Conservation (phyloP, 2,329 filamentous ascomycete species). For the Thielaviopsis cerberus region DNA sequence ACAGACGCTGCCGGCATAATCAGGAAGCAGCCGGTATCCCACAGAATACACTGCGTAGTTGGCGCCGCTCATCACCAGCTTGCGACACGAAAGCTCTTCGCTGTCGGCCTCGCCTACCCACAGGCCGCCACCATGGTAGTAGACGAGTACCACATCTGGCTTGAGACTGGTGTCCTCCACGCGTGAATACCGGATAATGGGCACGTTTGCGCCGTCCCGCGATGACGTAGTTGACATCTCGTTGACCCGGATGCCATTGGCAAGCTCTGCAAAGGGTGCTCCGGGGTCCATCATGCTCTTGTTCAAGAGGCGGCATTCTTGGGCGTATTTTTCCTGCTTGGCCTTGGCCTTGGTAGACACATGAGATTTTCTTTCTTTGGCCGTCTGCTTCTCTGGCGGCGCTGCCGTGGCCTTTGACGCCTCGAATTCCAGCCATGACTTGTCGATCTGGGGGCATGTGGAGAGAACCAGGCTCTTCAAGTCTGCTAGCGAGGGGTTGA, state of each 20-base stretch:
- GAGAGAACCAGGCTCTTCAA: constrained; percentile 17
- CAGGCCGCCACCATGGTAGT: constrained; percentile 31
- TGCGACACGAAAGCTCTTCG: constrained; percentile 29
- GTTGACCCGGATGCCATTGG: constrained; percentile 17
- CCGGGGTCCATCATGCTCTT: constrained; percentile 20
- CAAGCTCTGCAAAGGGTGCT: constrained; percentile 21
- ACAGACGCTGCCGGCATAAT: constrained; percentile 22
- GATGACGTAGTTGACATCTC: constrained; percentile 19
- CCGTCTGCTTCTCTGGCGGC: constrained; percentile 15
- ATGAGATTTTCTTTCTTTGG: constrained; percentile 16
- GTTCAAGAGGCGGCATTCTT: constrained; percentile 22
- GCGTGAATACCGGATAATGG: constrained; percentile 20
- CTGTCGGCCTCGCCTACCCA: constrained; percentile 29
- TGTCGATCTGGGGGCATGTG: constrained; percentile 22
- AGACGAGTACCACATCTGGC: constrained; percentile 20
- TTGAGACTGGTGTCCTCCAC: constrained; percentile 7
- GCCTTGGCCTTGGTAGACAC: constrained; percentile 14
- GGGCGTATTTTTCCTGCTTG: constrained; percentile 23
- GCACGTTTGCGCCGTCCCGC: constrained; percentile 19
- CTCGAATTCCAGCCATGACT: constrained; percentile 24
- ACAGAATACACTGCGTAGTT: constrained; percentile 24
- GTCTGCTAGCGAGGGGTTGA: constrained; percentile 7
- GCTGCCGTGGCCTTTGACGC: constrained; percentile 15
- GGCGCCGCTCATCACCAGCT: constrained; percentile 17
- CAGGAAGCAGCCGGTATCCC: constrained; percentile 27